Base-by-base conservation (phyloP, 2,329 filamentous ascomycete genomes). In the Colletotrichum sp. region DNA sequence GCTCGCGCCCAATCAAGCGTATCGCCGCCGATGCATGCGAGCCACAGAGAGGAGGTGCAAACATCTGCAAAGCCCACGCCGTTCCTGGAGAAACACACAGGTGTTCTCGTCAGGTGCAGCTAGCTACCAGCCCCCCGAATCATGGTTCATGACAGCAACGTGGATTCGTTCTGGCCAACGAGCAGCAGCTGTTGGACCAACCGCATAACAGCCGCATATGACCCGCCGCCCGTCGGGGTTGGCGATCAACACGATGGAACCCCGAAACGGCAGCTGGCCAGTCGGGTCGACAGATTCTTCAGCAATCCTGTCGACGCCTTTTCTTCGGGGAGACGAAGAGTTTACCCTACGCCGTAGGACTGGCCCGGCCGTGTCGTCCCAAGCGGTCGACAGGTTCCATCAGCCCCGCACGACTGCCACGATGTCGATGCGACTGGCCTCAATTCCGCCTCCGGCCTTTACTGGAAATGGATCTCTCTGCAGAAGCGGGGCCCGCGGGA, bases 201-300 rank as follows among this genome's bases (percentile, higher is more conserved):
- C 70, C 57, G 73, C 70, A 73, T 76, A 64, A 64, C 57, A 76
- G 73, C 70, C 49, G 73, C 73, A 76, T 60, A 52, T 69, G 70
- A 73, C 73, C 73, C 73, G 57, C 70, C 57, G 49, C 34, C 70
- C 32, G 63, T 59, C 55, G 49, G 57, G 44, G 69, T 59, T 68
- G 69, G 57, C 55, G 73, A 69, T 76, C 69, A 72, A 39, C 63
- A 44, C 73, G 63, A 76, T 69, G 64, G 24, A 26, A 64, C 57
- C 63, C 64, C 64, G 36, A 73, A 73, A 26, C 34, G 26, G 24
- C 55, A 49, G 44, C 64, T 73, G 73, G 57, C 73, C 73, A 76
- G 73, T 76, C 70, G 64, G 70, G 55, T 72, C 8, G 39, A 28
- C 30, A 62, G 28, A 60, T 59, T 76, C 70, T 76, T 73, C 70